Conservation (phyloP, 495 filamentous ascomycete genomes). For the Ascobolus immersus region DNA sequence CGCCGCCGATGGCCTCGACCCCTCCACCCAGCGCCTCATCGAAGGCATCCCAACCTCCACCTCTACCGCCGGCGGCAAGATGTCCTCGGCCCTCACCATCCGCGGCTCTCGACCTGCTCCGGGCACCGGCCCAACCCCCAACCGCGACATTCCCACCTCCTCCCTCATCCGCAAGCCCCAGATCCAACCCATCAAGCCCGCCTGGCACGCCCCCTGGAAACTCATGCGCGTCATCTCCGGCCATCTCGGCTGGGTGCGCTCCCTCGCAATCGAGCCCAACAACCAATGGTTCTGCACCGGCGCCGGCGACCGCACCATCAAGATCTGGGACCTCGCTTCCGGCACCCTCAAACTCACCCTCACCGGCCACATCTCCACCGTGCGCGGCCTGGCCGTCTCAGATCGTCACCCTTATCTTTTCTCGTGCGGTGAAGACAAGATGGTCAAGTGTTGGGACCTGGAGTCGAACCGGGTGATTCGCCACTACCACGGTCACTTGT, state of each 20-base stretch:
- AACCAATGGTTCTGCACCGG: conserved; percentile 98
- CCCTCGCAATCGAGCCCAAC: conserved; percentile 72
- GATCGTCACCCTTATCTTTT: conserved; percentile 92
- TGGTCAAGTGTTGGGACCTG: conserved; percentile 99
- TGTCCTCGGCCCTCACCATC: conserved; percentile 35
- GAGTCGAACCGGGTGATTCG: conserved; percentile 97
- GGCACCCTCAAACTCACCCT: conserved; percentile 62
- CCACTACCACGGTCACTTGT: conserved; percentile 93
- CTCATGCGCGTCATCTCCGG: conserved; percentile 92
- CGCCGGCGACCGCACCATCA: conserved; percentile 88
- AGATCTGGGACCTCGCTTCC: conserved; percentile 90
- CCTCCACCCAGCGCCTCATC: conserved; percentile 40
- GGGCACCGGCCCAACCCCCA: conserved; percentile 21
- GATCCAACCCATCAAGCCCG: conserved; percentile 47
- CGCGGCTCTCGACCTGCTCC: conserved; percentile 15
- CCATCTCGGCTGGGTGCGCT: conserved; percentile 86
- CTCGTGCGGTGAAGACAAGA: conserved; percentile 96
- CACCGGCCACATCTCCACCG: conserved; percentile 91
- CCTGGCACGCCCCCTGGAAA: conserved; percentile 98
- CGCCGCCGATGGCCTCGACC: conserved; percentile 27
- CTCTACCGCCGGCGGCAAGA: conserved; percentile 17
- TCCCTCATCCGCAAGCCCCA: conserved; percentile 16
- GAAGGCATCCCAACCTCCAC: conserved; percentile 32
- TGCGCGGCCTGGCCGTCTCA: conserved; percentile 78
- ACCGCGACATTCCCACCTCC: conserved; percentile 23